These are phyloP conservation scores for Brassica cretica DNA, from an alignment of 345 rosid genomes.

Conservation along the genomic window DNA sequence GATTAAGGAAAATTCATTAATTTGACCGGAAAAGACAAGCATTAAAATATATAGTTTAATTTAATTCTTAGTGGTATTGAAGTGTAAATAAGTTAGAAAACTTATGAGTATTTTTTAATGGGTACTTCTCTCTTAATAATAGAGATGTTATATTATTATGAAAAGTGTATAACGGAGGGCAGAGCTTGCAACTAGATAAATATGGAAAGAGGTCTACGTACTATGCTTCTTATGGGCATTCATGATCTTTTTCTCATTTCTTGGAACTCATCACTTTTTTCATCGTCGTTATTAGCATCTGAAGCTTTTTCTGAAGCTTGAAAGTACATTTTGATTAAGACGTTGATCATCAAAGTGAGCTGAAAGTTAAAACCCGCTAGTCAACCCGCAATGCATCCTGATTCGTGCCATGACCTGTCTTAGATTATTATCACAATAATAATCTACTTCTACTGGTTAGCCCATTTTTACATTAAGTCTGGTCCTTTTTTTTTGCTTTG, in stretches of 20 bases:
- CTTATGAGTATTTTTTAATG: no score
- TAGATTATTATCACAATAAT: neutral
- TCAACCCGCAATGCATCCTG: neutral
- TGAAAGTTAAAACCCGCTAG: neutral
- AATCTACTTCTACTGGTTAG: no score
- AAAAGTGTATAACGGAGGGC: conserved; percentile 28
- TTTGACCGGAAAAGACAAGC: no score
- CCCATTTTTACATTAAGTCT: no score
- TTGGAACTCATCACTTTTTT: conserved; percentile 31
- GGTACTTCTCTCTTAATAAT: no score
- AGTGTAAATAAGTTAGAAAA: no score
- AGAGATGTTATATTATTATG: neutral
- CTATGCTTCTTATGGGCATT: conserved; percentile 37
- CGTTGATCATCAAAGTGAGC: neutral
- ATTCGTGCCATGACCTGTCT: neutral
- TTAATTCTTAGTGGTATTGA: no score
- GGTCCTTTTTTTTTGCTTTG: no score
- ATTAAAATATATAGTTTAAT: no score
- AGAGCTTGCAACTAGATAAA: conserved; percentile 26
- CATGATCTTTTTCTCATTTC: conserved; percentile 16
- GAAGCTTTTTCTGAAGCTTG: neutral
- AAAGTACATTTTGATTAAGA: neutral
- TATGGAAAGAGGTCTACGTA: conserved; percentile 32
- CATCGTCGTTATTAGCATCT: neutral
- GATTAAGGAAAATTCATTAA: no score